Evolutionary conservation across 73 alveolate species (phyloP).

Genomic region (Tetrahymena malaccensis): DNA sequence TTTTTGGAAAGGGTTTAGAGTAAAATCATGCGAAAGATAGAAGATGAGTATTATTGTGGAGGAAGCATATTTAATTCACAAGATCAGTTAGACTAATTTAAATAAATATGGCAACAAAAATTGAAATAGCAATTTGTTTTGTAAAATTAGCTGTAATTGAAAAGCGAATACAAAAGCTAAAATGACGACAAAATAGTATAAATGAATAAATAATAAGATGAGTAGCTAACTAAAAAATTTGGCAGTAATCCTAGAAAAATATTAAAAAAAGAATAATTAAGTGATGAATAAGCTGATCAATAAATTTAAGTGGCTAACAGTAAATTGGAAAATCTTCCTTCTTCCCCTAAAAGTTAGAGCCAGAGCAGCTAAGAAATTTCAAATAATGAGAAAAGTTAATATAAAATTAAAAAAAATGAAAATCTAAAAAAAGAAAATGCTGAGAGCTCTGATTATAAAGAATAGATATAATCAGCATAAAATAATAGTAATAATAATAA

Average conservation of each 20-base stretch:
- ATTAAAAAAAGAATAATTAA: background rate
- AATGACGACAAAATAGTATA: background rate
- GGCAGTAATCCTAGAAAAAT: background rate
- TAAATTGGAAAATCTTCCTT: background rate
- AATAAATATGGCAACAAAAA: background rate
- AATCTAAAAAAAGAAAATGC: too few relatives aligned
- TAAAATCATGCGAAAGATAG: background rate
- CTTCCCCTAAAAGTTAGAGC: background rate
- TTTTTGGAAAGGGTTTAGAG: background rate
- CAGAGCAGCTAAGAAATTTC: background rate
- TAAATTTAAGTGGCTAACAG: background rate
- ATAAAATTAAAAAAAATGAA: too few relatives aligned
- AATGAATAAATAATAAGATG: background rate
- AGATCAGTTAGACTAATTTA: background rate
- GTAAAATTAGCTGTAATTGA: background rate
- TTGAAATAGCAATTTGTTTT: background rate
- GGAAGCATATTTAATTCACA: background rate
- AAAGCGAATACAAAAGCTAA: background rate
- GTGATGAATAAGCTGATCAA: background rate
- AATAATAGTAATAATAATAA: background rate
- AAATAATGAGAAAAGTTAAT: background rate
- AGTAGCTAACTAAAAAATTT: background rate
- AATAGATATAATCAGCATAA: background rate
- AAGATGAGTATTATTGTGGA: background rate
- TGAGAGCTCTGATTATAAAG: background rate